These are phyloP conservation scores for Brassica carinata DNA, from an alignment of 345 rosid genomes.

Conservation along the genomic window DNA sequence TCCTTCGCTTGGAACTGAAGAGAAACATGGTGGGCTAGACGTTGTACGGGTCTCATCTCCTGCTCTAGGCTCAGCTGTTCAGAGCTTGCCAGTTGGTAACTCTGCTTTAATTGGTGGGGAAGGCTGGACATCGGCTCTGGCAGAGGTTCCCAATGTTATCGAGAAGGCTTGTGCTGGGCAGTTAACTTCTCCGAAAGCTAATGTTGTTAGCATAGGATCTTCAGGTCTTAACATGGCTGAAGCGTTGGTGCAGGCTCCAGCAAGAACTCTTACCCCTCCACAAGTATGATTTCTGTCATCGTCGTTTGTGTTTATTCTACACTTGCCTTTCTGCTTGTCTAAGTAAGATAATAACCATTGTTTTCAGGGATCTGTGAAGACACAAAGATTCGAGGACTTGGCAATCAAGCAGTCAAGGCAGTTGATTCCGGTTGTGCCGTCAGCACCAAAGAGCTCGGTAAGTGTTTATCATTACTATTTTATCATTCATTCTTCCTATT, in stretches of 20 bases:
- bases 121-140: not conserved
- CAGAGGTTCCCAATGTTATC: not conserved
- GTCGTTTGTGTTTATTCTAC: not conserved
- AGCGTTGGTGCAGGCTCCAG: not conserved
- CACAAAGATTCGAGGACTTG: not conserved
- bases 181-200: not conserved
- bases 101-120: not conserved
- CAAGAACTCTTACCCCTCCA: not conserved
- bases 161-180: not conserved
- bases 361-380: not conserved
- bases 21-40: not conserved
- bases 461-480: not conserved
- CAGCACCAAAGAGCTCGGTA: not conserved
- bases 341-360: not conserved
- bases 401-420: not conserved
- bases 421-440: not conserved
- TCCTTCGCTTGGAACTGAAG: not conserved
- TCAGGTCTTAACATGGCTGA: not conserved
- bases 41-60: not conserved
- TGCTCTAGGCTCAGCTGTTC: not conserved
- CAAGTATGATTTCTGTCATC: not conserved
- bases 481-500: not conserved
- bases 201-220: not conserved
- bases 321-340: not conserved
- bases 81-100: not conserved